These are phyloP conservation scores for Fraxinus ornus DNA, from an alignment of 305 asterid genomes.

Conservation along the genomic window DNA sequence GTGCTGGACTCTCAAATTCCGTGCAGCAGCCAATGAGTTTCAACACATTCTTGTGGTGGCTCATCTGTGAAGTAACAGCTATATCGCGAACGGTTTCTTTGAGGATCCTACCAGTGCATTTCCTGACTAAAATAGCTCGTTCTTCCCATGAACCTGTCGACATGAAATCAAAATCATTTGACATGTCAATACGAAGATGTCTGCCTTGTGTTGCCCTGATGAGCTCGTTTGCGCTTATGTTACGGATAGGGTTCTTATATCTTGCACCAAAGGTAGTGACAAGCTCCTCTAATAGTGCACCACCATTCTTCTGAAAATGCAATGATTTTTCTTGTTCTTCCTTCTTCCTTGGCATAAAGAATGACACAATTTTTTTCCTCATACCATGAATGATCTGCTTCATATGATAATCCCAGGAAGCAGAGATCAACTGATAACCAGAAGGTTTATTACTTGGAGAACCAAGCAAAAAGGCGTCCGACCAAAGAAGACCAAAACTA, in stretches of 20 bases:
- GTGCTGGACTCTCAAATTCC: slow-evolving; percentile 18
- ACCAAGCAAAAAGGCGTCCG: not conserved
- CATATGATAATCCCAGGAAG: not conserved
- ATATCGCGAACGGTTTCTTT: slow-evolving; percentile 2
- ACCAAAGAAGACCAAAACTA: not conserved
- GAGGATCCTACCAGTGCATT: not conserved
- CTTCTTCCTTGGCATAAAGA: not conserved
- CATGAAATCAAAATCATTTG: not conserved
- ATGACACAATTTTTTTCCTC: not conserved
- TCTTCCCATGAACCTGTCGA: not conserved
- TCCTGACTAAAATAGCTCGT: not conserved
- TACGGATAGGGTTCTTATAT: not conserved
- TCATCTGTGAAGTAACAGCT: slow-evolving; percentile 16
- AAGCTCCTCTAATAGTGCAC: not conserved
- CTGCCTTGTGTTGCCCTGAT: not conserved
- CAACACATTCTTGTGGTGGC: slow-evolving; percentile 21
- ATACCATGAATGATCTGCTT: not conserved
- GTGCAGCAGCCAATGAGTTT: slow-evolving; percentile 20
- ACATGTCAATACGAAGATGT: not conserved
- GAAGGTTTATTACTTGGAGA: not conserved
- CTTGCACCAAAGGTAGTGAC: not conserved
- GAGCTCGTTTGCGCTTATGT: not conserved
- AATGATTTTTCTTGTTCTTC: not conserved
- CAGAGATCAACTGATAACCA: not conserved
- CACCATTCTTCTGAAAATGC: not conserved